phyloP scores from a whole-genome alignment of 305 asterid genomes.

The Fraxinus ornus region DNA sequence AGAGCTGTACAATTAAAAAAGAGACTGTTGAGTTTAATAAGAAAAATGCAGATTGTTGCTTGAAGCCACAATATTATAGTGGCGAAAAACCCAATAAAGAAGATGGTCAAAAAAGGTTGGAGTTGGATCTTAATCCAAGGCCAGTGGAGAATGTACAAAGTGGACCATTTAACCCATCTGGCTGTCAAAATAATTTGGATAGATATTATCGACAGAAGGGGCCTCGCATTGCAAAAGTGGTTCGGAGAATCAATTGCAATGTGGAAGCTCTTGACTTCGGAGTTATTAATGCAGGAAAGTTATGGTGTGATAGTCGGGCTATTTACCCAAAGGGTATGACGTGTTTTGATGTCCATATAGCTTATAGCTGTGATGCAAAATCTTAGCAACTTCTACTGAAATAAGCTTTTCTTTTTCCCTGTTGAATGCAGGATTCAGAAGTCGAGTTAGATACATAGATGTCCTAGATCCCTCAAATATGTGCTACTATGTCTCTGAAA shows the following conservation, averaged over 20 bases:
- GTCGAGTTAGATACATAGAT: conserved; percentile 81
- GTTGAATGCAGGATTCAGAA: conserved; percentile 79
- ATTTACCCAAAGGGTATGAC: conserved; percentile 81
- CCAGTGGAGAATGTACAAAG: conserved; percentile 42
- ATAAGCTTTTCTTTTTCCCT: conserved; percentile 25
- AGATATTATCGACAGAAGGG: conserved; percentile 80
- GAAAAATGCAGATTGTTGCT: conserved; percentile 27
- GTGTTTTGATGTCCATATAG: conserved; percentile 15
- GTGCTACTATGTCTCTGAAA: conserved; percentile 80
- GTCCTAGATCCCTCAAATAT: conserved; percentile 68
- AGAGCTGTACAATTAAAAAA: conserved; percentile 21
- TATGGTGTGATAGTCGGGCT: conserved; percentile 90
- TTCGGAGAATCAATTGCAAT: conserved; percentile 83
- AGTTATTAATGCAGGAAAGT: conserved; percentile 53
- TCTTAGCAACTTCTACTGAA: conserved; percentile 13
- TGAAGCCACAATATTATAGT: conserved; percentile 35
- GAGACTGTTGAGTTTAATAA: conserved; percentile 22
- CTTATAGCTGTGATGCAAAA: conserved; percentile 12
- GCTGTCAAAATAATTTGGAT: conserved; percentile 58
- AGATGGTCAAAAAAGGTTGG: conserved; percentile 37
- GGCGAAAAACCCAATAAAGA: conserved; percentile 40
- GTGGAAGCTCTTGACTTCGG: conserved; percentile 78
- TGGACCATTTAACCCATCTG: conserved; percentile 44
- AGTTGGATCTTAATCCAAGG: conserved; percentile 43
- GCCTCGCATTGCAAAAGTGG: conserved; percentile 96